A percentile compares a stretch with the other conserved stretches of the same genome.
Evolutionary conservation across 148 eudicot species (phyloP).

Genomic region (Camellia granthamiana): DNA sequence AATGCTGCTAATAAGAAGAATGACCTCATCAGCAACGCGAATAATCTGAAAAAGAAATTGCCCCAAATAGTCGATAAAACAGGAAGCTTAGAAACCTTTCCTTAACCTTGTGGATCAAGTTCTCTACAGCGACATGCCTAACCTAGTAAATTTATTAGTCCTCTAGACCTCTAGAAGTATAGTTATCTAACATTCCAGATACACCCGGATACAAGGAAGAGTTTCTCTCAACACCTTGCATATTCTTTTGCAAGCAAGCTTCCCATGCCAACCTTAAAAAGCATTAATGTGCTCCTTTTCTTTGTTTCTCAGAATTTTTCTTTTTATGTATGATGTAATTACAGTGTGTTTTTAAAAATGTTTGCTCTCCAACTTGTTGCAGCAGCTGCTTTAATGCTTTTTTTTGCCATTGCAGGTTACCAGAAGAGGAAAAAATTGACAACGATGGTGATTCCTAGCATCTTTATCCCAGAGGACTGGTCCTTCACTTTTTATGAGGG

Average conservation of each 20-base stretch:
- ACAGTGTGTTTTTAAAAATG: neutral
- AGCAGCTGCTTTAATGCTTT: neutral
- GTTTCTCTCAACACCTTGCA: slow-evolving; percentile 3
- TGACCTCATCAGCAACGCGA: neutral
- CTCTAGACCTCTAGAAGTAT: neutral
- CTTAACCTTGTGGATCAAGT: neutral
- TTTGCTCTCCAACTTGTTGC: neutral
- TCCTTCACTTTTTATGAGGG: slow-evolving; percentile 98
- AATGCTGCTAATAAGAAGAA: neutral
- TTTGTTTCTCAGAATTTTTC: neutral
- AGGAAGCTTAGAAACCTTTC: neutral
- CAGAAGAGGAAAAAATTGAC: slow-evolving; percentile 77
- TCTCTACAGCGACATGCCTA: neutral
- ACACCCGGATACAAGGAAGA: neutral
- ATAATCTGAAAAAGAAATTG: neutral
- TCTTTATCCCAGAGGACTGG: slow-evolving; percentile 98
- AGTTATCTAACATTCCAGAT: neutral
- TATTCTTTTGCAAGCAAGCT: neutral
- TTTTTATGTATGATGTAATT: neutral
- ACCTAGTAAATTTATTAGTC: neutral
- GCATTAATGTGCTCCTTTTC: neutral
- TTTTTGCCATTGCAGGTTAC: slow-evolving; percentile 40
- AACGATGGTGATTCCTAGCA: slow-evolving; percentile 96
- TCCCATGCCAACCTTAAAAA: too few relatives aligned
- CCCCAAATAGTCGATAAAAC: neutral